A percentile compares a stretch with the other conserved stretches of the same genome.
These are phyloP conservation scores for Wickerhamiella slavikovae DNA, from an alignment of 805 yeast species.

Conservation along the genomic window DNA sequence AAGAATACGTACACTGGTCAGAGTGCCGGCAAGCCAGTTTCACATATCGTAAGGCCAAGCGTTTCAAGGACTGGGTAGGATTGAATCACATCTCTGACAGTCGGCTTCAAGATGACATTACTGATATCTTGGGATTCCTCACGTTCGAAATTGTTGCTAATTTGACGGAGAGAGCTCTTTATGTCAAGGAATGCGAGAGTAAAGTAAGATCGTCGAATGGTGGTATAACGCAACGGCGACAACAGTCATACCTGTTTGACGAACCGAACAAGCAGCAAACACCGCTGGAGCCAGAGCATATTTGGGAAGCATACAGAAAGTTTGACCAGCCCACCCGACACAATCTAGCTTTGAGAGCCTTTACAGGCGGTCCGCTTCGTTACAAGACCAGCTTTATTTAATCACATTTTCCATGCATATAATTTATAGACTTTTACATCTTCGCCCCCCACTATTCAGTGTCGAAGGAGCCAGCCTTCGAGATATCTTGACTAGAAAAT, in stretches of 20 bases:
- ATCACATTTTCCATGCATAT: neutral
- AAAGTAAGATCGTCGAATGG: slow-evolving; percentile 3
- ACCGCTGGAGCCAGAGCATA: slow-evolving; percentile 11
- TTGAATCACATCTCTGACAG: slow-evolving; percentile 66
- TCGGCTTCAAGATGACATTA: slow-evolving; percentile 87
- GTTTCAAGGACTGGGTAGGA: slow-evolving; percentile 95
- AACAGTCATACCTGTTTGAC: slow-evolving; percentile 7
- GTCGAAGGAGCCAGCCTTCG: too few species aligned
- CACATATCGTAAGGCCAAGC: slow-evolving; percentile 81
- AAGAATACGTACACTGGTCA: slow-evolving; percentile 97
- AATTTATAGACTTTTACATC: neutral
- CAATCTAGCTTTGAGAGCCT: slow-evolving; percentile 6
- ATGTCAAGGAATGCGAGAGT: slow-evolving; percentile 43
- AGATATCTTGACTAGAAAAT: too few species aligned
- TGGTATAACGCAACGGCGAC: slow-evolving; percentile 1
- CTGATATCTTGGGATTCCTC: slow-evolving; percentile 83
- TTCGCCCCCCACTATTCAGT: neutral
- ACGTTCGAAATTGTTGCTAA: slow-evolving; percentile 95
- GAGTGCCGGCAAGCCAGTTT: slow-evolving; percentile 96
- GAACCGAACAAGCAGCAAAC: slow-evolving; percentile 10
- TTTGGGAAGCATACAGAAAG: slow-evolving; percentile 11
- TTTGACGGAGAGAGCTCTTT: slow-evolving; percentile 76
- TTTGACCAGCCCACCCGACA: slow-evolving; percentile 8
- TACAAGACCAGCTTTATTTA: slow-evolving; percentile 6
- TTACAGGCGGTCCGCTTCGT: slow-evolving; percentile 7